Evolutionary conservation across 2,329 filamentous ascomycete species (phyloP).

Genomic region (Microascus cirrosus): DNA sequence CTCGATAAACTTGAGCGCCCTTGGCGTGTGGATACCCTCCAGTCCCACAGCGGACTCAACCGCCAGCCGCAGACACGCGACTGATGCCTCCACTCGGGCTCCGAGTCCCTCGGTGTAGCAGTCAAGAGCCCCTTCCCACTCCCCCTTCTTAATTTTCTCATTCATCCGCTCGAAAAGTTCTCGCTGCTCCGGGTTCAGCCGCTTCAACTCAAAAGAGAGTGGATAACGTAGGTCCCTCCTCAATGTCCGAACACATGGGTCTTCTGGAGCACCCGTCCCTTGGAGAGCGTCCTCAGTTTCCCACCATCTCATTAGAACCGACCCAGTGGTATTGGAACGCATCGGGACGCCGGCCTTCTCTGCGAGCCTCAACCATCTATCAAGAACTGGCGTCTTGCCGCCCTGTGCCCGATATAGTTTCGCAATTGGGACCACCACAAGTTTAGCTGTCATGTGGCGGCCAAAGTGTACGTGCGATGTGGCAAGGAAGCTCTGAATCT

Average conservation of each 20-base stretch:
- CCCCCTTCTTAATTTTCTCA: not conserved
- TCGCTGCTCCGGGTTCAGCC: not conserved
- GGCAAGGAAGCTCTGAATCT: constrained; percentile 1
- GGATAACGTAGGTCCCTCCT: not conserved
- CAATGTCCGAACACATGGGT: not conserved
- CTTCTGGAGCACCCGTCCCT: not conserved
- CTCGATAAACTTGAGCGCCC: not conserved
- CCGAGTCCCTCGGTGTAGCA: not conserved
- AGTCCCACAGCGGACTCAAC: constrained; percentile 1
- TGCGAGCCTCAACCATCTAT: not conserved
- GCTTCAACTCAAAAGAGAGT: not conserved
- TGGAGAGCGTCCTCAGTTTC: not conserved
- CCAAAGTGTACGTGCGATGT: constrained; percentile 1
- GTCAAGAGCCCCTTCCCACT: not conserved
- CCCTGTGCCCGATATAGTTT: not conserved
- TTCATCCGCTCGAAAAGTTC: not conserved
- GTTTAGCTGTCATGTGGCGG: not conserved
- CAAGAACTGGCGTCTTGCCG: not conserved
- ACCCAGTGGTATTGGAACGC: not conserved
- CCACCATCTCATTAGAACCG: not conserved
- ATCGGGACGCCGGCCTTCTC: not conserved
- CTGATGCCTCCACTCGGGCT: not conserved
- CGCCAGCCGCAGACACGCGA: not conserved
- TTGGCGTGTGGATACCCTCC: not conserved
- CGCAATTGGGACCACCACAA: not conserved